Conservation (phyloP, 176 grass and related monocot genomes). For the Oryza rufipogon region DNA sequence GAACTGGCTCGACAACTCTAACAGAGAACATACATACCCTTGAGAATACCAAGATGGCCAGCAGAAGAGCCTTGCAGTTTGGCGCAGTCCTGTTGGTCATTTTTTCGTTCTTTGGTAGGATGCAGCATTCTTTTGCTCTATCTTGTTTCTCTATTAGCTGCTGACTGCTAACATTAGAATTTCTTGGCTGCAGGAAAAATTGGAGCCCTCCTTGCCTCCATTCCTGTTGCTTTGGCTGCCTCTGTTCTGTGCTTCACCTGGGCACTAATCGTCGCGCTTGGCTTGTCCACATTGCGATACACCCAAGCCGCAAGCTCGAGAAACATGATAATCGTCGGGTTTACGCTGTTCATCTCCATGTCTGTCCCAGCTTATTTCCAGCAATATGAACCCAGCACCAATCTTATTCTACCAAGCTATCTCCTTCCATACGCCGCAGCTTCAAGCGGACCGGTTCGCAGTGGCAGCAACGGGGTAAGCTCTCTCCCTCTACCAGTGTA, state of each 20-base stretch:
- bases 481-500: not conserved
- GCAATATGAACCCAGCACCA: conserved; percentile 76
- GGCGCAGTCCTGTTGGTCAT: conserved; percentile 71
- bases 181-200: conserved; percentile 75
- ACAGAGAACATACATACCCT: conserved; percentile 96
- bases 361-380: conserved; percentile 90
- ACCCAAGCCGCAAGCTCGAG: conserved; percentile 96
- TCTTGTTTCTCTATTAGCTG: not conserved
- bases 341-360: conserved; percentile 95
- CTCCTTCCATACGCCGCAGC: conserved; percentile 83
- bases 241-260: conserved; percentile 94
- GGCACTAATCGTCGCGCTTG: conserved; percentile 86
- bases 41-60: conserved; percentile 82
- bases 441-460: conserved; percentile 80
- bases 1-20: conserved; percentile 80
- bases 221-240: conserved; percentile 79
- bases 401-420: conserved; percentile 88
- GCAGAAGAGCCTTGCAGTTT: conserved; percentile 81
- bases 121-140: not conserved
- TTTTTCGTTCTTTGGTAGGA: conserved; percentile 86
- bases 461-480: conserved; percentile 64
- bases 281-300: conserved; percentile 84
- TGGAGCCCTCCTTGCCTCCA: conserved; percentile 88
- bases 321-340: conserved; percentile 98
- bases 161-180: conserved; percentile 14